Percentiles rank a stretch among this genome's conserved stretches.
These are phyloP conservation scores for Colletotrichum kahawae DNA, from an alignment of 2,329 filamentous ascomycete genomes.

Conservation along the genomic window DNA sequence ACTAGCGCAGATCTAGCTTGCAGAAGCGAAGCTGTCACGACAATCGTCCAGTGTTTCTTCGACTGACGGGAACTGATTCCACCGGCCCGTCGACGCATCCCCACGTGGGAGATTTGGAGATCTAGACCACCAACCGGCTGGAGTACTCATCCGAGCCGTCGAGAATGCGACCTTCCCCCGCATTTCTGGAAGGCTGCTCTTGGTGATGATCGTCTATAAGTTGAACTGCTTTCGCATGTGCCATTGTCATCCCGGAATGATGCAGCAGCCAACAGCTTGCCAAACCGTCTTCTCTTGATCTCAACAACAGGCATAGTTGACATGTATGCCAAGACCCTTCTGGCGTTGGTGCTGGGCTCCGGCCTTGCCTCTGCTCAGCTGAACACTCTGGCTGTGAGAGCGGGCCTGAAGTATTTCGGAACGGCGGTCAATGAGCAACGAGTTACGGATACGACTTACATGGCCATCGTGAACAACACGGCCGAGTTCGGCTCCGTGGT, in stretches of 20 bases:
- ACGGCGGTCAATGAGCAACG: conserved; percentile 58
- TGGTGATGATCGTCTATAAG: background rate
- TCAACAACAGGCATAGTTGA: background rate
- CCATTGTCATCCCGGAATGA: background rate
- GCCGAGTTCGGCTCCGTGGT: conserved; percentile 67
- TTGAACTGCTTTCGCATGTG: background rate
- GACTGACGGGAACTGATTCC: background rate
- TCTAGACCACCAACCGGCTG: background rate
- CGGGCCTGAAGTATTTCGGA: conserved; percentile 64
- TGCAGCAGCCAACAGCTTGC: background rate
- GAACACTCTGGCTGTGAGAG: conserved; percentile 52
- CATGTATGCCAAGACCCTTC: conserved; percentile 22
- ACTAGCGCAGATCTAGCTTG: background rate
- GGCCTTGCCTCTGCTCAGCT: conserved; percentile 39
- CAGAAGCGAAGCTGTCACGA: background rate
- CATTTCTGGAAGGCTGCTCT: background rate
- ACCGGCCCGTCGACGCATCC: background rate
- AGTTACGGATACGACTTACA: conserved; percentile 53
- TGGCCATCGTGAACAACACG: conserved; percentile 55
- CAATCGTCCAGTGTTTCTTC: background rate
- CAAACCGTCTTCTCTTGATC: background rate
- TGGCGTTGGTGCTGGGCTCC: conserved; percentile 13
- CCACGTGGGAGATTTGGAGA: background rate
- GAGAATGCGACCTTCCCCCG: background rate
- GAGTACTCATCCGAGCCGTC: background rate